A percentile compares a stretch with the other conserved stretches of the same genome.
Evolutionary conservation across 2,329 filamentous ascomycete genomes (phyloP).

Genomic region (Arthrobotrys iridis): DNA sequence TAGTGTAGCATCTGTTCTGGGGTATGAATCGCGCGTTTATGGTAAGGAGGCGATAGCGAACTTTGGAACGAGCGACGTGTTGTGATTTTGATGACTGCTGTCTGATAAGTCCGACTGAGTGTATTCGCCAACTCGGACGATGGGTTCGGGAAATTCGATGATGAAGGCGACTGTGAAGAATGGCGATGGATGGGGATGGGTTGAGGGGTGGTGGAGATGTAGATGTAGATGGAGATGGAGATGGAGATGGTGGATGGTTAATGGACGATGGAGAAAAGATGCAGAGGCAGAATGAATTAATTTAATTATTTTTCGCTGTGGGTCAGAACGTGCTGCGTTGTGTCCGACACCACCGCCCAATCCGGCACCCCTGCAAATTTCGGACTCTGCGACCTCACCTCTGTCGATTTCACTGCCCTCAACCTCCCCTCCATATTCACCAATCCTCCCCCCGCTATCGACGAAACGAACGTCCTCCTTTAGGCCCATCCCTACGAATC

Average conservation of each 20-base stretch:
- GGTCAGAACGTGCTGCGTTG: background rate
- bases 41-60: slow-evolving; percentile 11
- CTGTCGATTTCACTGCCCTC: background rate
- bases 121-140: background rate
- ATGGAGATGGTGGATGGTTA: slow-evolving; percentile 18
- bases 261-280: background rate
- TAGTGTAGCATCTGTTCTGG: slow-evolving; percentile 23
- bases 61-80: slow-evolving; percentile 18
- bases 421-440: background rate
- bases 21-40: slow-evolving; percentile 23
- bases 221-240: slow-evolving; percentile 8
- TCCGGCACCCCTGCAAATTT: slow-evolving; percentile 43
- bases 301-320: slow-evolving; percentile 9
- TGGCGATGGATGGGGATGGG: background rate
- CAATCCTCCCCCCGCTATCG: background rate
- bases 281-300: background rate
- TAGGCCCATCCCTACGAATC: background rate
- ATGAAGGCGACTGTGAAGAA: background rate
- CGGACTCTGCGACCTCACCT: slow-evolving; percentile 23
- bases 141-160: background rate
- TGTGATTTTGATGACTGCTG: background rate
- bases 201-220: background rate
- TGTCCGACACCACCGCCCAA: slow-evolving; percentile 5
- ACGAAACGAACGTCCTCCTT: slow-evolving; percentile 11
- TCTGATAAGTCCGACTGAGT: background rate